Evolutionary conservation across 140 eudicot species (phyloP), one percentile per base, ranked within the genome.

Genomic region (Ambrosia hybrid): DNA sequence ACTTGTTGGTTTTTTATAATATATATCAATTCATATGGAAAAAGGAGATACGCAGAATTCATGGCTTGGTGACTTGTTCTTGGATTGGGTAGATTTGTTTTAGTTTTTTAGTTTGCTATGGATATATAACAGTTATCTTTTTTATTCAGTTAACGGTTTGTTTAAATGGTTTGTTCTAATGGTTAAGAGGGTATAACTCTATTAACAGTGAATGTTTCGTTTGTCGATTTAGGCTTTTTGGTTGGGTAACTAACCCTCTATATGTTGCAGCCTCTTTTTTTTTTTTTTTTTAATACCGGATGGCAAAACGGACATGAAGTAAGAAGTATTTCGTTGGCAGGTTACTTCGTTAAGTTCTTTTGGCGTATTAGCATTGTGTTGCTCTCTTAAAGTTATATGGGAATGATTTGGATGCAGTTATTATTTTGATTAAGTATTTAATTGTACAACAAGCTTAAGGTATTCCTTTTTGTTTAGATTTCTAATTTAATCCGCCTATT

Each of bases 291-390:
- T 17, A 51, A 15, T 57, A 68, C 62, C 59, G 55, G 64, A 68
- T 51, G 63, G 37, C 14, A 9, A 60, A 62, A 60, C 41, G 15
- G 76, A 39, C 41, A 65, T 77, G 72, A 76, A 76, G 76, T 77
- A 77, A 66, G 71, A 51, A 62, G 3, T 58, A 14, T 38, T 49
- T 5, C 17, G 26, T 70, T 51, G 71, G 62, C 43, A 21, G 45
- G 68, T 36, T 36, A 68, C 26, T 21, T 21, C 26, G 26, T 69
- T 56, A 36, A 48, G 57, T 37, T 51, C 49, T 68, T 69, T 49
- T 17, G 65, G 67, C 57, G 9, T 55, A 74, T 17, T 6, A 36
- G 58, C 46, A 59, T 51, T 14, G 11, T 53, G 13, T 55, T 17
- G 45, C 48, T 65, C 57, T 56, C 6, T 10, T 26, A 51, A 33